These are phyloP conservation scores for Eucalyptus sp. DNA, from an alignment of 345 rosid species.

Conservation along the genomic window DNA sequence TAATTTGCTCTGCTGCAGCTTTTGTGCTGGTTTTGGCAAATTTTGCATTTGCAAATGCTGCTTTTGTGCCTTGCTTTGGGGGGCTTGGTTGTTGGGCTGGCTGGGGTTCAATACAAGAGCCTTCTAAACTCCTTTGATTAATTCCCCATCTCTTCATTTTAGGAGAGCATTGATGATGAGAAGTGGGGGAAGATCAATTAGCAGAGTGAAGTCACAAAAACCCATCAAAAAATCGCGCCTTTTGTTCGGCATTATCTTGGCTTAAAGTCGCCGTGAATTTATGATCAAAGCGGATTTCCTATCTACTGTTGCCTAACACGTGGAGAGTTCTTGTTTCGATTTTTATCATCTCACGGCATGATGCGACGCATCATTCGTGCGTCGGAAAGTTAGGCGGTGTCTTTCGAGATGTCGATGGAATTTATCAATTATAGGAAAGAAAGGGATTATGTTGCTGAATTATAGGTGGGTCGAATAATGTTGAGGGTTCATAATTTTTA, in stretches of 20 bases:
- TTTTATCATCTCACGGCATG: neutral
- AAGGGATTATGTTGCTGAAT: neutral
- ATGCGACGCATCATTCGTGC: accelerated
- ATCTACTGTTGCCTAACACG: neutral
- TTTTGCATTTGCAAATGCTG: neutral
- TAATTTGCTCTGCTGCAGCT: neutral
- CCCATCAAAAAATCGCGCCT: neutral
- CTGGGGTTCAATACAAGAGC: neutral
- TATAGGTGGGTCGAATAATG: neutral
- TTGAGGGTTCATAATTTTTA: neutral
- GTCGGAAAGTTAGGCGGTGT: neutral
- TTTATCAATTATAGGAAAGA: neutral
- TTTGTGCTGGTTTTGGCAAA: neutral
- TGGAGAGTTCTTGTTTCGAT: neutral
- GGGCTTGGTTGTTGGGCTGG: neutral
- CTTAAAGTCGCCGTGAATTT: neutral
- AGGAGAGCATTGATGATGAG: neutral
- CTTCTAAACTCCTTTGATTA: neutral
- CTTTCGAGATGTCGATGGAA: neutral
- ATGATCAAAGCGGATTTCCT: neutral
- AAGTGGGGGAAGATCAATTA: neutral
- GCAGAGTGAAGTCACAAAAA: neutral
- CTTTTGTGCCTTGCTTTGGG: neutral
- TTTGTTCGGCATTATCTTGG: neutral
- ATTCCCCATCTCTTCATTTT: neutral